Evolutionary conservation across 768 basidiomycete genomes (phyloP), one percentile per base, ranked within the genome.

Genomic region (Tephrocybe sp.): DNA sequence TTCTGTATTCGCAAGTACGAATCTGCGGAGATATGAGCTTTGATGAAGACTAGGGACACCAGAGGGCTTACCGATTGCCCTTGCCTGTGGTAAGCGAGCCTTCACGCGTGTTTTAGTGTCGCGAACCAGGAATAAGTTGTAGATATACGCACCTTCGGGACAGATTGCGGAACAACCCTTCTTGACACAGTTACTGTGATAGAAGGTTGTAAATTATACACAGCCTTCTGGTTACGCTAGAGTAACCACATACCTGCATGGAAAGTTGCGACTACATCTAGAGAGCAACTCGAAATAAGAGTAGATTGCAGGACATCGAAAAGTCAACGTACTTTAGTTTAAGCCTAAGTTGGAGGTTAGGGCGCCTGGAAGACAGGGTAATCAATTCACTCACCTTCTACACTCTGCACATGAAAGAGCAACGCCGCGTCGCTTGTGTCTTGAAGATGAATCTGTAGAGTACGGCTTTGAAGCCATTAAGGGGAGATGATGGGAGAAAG

Each of bases 61-160:
- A 30, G 16, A 22, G 8, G 13, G 53, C 62, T 44, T 58, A 84
- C 85, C 85, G 72, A 63, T 87, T 88, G 11, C 85, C 85, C 64
- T 84, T 86, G 53, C 85, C 85, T 12, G 85, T 86, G 10, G 84
- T 86, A 34, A 87, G 72, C 26, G 83, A 84, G 13, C 84, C 84
- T 85, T 13, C 39, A n/a, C 20, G 26, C 33, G 39, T 20, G 39
- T 30, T 16, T 48, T 10, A 54, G 38, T 31, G 45, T 40, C 36
- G 42, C 48, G 61, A 17, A 62, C 41, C 38, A 54, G 33, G 42
- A 45, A 49, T 49, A 45, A 45, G 23, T 34, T 42, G 49, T 52
- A 42, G 53, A 22, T 47, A 48, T 20, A 20, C 51, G 49, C 48
- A 79, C 81, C 84, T 59, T 85, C 78, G 5, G 85, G 85, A 64